Conservation (phyloP, 225 moss, liverwort and hornwort genomes). For the Sphagnum tenellum region DNA sequence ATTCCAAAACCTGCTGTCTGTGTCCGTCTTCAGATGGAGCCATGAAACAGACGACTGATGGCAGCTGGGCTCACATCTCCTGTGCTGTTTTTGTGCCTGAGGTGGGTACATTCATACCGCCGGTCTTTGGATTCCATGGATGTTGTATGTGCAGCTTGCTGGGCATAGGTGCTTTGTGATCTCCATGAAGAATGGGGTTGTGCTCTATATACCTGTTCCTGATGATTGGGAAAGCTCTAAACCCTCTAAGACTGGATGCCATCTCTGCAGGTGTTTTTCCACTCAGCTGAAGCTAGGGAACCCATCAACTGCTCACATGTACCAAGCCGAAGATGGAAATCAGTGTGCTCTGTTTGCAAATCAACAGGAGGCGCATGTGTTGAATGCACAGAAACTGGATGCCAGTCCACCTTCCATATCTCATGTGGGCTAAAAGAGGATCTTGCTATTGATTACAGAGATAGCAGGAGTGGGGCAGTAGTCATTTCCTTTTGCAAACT, state of each 20-base stretch:
- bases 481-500: constrained; percentile 40
- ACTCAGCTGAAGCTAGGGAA: constrained; percentile 26
- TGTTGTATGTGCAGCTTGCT: background rate
- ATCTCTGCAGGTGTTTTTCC: constrained; percentile 27
- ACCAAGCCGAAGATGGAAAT: constrained; percentile 17
- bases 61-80: constrained; percentile 42
- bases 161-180: no score
- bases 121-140: background rate
- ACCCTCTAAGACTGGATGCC: no score
- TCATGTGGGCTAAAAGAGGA: constrained; percentile 35
- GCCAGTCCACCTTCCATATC: constrained; percentile 29
- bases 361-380: constrained; percentile 33
- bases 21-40: constrained; percentile 24
- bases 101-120: constrained; percentile 5
- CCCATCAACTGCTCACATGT: constrained; percentile 30
- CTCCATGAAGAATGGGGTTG: no score
- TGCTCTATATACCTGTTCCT: no score
- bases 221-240: no score
- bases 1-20: constrained; percentile 17
- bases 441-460: constrained; percentile 31
- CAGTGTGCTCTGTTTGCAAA: constrained; percentile 32
- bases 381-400: constrained; percentile 37
- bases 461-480: constrained; percentile 18
- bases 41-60: constrained; percentile 42
- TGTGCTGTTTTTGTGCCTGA: constrained; percentile 44